Evolutionary conservation across 306 rosid species (phyloP).

Genomic region (Trichosanthes cucumerina): DNA sequence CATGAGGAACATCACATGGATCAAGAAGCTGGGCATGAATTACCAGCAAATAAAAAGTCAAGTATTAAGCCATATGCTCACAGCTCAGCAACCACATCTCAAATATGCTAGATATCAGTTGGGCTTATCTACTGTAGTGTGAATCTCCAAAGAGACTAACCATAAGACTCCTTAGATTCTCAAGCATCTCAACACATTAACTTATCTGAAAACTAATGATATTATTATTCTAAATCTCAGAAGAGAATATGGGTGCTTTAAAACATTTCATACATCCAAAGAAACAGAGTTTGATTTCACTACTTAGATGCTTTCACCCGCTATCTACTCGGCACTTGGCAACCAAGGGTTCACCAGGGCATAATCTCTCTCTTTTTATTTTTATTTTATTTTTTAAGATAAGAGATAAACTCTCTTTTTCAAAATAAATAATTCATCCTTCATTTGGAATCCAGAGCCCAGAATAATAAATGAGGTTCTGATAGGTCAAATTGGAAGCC

Average conservation of each 20-base stretch:
- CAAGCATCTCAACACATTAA: neutral
- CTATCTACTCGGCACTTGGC: neutral
- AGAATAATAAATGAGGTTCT: neutral
- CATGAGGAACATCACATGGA: constrained; percentile 6
- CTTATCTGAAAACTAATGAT: neutral
- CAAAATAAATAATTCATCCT: neutral
- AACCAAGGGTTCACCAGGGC: neutral
- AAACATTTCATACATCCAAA: neutral
- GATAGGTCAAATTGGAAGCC: neutral
- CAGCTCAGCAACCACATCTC: neutral
- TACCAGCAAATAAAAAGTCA: constrained; percentile 1
- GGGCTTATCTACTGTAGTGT: neutral
- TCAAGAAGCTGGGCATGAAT: constrained; percentile 8
- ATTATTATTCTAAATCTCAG: neutral
- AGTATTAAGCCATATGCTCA: neutral
- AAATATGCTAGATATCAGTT: neutral
- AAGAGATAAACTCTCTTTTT: neutral
- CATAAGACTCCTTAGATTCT: neutral
- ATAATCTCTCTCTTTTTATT: neutral
- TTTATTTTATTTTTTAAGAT: too few species aligned
- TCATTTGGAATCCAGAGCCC: neutral
- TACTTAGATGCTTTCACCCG: neutral
- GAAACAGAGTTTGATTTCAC: neutral
- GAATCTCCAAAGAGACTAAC: neutral
- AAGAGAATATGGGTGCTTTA: neutral